A percentile compares a stretch with the other conserved stretches of the same genome.
phyloP scores from a whole-genome alignment of 371 early-diverging fungal genomes.

The Lichtheimia hyalospora region DNA sequence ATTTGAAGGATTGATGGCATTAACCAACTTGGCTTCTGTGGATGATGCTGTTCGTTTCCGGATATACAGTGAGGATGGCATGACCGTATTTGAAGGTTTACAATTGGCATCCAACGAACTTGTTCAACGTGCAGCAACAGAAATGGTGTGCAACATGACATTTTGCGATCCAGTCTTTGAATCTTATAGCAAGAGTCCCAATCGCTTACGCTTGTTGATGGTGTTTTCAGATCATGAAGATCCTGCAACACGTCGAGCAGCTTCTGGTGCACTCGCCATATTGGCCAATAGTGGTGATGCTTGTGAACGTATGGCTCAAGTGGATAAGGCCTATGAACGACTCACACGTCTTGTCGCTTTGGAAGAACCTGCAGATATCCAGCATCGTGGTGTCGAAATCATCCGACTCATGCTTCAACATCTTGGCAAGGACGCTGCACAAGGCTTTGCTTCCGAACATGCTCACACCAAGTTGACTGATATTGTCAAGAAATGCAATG shows the following conservation, averaged over 20 bases:
- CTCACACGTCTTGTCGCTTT: constrained; percentile 38
- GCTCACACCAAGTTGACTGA: constrained; percentile 36
- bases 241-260: constrained; percentile 80
- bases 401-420: constrained; percentile 44
- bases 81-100: constrained; percentile 72
- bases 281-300: constrained; percentile 61
- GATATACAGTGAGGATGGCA: constrained; percentile 57
- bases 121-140: constrained; percentile 92
- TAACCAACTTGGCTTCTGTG: constrained; percentile 86
- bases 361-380: constrained; percentile 43
- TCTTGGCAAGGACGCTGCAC: constrained; percentile 26
- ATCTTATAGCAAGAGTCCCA: constrained; percentile 56
- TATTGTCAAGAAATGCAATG: constrained; percentile 44
- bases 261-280: constrained; percentile 88
- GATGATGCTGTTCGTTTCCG: constrained; percentile 51
- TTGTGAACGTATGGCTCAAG: constrained; percentile 53
- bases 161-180: constrained; percentile 80
- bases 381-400: constrained; percentile 58
- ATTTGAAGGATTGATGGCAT: constrained; percentile 91
- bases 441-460: constrained; percentile 26
- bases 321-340: constrained; percentile 54
- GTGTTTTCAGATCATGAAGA: constrained; percentile 89
- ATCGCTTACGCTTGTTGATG: constrained; percentile 72
- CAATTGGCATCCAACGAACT: constrained; percentile 79
- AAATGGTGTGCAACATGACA: constrained; percentile 92